Percentiles rank a stretch among this genome's conserved stretches.
phyloP scores from a whole-genome alignment of 306 rosid species.

The Vigna radiata region DNA sequence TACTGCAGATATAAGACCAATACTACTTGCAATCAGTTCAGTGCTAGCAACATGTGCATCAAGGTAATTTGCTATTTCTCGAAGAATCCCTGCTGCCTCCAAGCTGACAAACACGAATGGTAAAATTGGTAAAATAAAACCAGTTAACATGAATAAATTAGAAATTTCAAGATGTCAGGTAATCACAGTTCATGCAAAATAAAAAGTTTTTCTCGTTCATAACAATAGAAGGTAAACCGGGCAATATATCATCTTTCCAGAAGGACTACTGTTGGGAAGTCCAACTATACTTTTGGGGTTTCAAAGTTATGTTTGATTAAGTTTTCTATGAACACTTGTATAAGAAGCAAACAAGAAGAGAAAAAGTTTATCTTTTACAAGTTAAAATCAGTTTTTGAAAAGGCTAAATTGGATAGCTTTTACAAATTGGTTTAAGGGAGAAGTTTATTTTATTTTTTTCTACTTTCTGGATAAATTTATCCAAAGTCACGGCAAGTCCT shows the following conservation, averaged over 20 bases:
- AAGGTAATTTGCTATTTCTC: constrained; percentile 86
- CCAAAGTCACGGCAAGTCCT: constrained; percentile 9
- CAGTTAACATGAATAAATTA: neutral
- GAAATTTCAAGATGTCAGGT: neutral
- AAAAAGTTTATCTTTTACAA: no score
- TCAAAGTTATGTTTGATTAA: neutral
- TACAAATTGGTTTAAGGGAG: neutral
- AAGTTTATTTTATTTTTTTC: no score
- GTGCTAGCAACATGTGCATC: constrained; percentile 73
- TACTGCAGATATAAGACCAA: constrained; percentile 86
- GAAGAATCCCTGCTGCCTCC: constrained; percentile 90
- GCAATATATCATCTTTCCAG: neutral
- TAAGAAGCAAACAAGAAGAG: no score
- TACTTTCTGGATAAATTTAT: no score
- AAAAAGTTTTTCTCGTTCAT: neutral
- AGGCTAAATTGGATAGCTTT: no score
- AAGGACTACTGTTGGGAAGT: neutral
- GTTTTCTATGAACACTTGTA: no score
- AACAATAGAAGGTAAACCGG: neutral
- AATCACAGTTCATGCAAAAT: constrained; percentile 27
- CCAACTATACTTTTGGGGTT: neutral
- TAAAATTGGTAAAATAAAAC: constrained; percentile 27
- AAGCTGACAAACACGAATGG: constrained; percentile 56
- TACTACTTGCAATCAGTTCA: constrained; percentile 77
- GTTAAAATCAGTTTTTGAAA: neutral